These are phyloP conservation scores for Hyaloperonospora brassicae DNA, from an alignment of 352 stramenopile species.

Conservation along the genomic window DNA sequence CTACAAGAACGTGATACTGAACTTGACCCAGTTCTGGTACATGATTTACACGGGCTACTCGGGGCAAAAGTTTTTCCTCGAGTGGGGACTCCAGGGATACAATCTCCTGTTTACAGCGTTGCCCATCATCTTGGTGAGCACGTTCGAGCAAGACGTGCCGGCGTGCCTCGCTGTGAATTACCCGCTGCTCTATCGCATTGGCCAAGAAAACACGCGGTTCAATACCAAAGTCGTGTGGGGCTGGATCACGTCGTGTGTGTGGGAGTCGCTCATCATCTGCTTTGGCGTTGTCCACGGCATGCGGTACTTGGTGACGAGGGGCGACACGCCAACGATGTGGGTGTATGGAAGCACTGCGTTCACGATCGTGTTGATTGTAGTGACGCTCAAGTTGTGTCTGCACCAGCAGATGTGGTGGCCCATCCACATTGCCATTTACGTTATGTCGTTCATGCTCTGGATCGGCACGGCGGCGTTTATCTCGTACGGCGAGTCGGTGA, in stretches of 20 bases:
- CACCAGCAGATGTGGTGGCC: slow-evolving; percentile 83
- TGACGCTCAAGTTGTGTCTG: slow-evolving; percentile 91
- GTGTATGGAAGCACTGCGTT: slow-evolving; percentile 92
- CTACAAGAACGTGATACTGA: slow-evolving; percentile 95
- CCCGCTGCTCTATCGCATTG: slow-evolving; percentile 75
- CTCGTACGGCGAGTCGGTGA: slow-evolving; percentile 60
- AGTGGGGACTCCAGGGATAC: slow-evolving; percentile 84
- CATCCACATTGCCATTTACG: slow-evolving; percentile 62
- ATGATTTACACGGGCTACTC: slow-evolving; percentile 88
- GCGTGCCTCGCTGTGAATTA: slow-evolving; percentile 62
- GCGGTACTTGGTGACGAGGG: slow-evolving; percentile 66
- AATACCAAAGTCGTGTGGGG: slow-evolving; percentile 79
- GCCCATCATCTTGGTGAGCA: slow-evolving; percentile 76
- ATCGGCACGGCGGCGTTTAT: slow-evolving; percentile 66
- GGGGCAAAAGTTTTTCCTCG: slow-evolving; percentile 82
- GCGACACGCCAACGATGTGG: slow-evolving; percentile 89
- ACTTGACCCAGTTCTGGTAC: slow-evolving; percentile 92
- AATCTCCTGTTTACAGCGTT: slow-evolving; percentile 85
- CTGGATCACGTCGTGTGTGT: slow-evolving; percentile 77
- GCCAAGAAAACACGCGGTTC: slow-evolving; percentile 77
- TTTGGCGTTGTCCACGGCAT: slow-evolving; percentile 80
- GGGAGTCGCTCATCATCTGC: slow-evolving; percentile 79
- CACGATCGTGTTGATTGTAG: slow-evolving; percentile 90
- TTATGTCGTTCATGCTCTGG: slow-evolving; percentile 62
- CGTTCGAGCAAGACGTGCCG: slow-evolving; percentile 79